A percentile compares a stretch with the other conserved stretches of the same genome.
These are phyloP conservation scores for Aegilops longissima DNA, from an alignment of 176 grass and related monocot genomes.

Conservation along the genomic window DNA sequence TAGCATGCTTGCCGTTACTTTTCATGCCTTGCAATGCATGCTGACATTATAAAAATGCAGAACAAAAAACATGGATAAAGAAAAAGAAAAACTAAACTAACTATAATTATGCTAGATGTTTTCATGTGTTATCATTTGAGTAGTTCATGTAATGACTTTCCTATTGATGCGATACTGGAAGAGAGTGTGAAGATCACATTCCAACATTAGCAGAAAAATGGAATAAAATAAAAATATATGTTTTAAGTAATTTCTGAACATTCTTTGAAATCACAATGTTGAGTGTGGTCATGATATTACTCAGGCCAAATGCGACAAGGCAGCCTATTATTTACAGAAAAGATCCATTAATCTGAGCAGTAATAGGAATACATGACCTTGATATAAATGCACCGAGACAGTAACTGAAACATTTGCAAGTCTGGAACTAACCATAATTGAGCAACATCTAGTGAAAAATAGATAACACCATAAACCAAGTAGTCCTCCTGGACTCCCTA, in stretches of 20 bases:
- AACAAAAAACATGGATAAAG: conserved; percentile 2
- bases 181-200: conserved; percentile 2
- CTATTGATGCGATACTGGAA: conserved; percentile 1
- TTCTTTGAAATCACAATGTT: background rate
- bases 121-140: conserved; percentile 24
- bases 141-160: conserved; percentile 3
- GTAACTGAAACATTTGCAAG: background rate
- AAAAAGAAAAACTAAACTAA: conserved; percentile 3
- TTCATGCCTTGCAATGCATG: conserved; percentile 6
- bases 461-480: background rate
- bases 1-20: background rate
- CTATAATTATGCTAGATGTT: background rate
- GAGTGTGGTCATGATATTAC: background rate
- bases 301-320: background rate
- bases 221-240: background rate
- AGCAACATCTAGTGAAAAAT: background rate
- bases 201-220: background rate
- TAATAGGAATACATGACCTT: background rate
- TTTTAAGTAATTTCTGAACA: background rate
- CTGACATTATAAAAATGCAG: conserved; percentile 9
- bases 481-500: background rate
- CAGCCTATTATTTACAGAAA: background rate
- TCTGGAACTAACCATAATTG: conserved; percentile 2
- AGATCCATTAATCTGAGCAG: background rate
- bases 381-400: background rate